Conservation (phyloP, 1,139 yeast genomes). For the Suhomyces maxii region DNA sequence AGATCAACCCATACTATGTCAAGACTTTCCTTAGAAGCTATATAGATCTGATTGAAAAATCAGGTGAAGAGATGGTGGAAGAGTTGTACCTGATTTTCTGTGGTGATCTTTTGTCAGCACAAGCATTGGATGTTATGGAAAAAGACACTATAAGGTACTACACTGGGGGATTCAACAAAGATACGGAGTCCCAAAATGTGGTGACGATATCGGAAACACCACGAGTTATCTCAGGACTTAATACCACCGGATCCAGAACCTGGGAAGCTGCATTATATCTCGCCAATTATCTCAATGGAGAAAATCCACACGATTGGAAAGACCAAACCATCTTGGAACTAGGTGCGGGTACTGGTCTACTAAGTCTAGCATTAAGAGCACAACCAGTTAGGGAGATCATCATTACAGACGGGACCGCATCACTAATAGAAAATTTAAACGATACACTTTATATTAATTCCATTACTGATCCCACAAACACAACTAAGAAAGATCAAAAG, state of each 20-base stretch:
- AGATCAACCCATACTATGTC: slow-evolving; percentile 51
- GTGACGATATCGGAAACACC: slow-evolving; percentile 62
- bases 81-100: slow-evolving; percentile 53
- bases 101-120: slow-evolving; percentile 36
- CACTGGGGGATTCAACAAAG: slow-evolving; percentile 25
- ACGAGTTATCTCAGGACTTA: slow-evolving; percentile 62
- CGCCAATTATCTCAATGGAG: slow-evolving; percentile 43
- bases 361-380: slow-evolving; percentile 56
- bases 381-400: slow-evolving; percentile 30
- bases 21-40: slow-evolving; percentile 45
- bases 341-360: slow-evolving; percentile 92
- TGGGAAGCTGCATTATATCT: slow-evolving; percentile 93
- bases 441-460: slow-evolving; percentile 49
- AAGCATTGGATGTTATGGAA: slow-evolving; percentile 43
- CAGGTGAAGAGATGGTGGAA: slow-evolving; percentile 36
- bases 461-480: not conserved
- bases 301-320: slow-evolving; percentile 6
- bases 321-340: slow-evolving; percentile 56
- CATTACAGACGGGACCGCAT: slow-evolving; percentile 77
- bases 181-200: slow-evolving; percentile 10
- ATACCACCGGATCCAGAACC: slow-evolving; percentile 86
- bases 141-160: slow-evolving; percentile 51
- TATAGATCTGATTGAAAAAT: slow-evolving; percentile 35
- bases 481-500: slow-evolving; percentile 9
- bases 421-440: slow-evolving; percentile 53